Base-by-base conservation (phyloP, 306 rosid species). In the Medicago lupulina region DNA sequence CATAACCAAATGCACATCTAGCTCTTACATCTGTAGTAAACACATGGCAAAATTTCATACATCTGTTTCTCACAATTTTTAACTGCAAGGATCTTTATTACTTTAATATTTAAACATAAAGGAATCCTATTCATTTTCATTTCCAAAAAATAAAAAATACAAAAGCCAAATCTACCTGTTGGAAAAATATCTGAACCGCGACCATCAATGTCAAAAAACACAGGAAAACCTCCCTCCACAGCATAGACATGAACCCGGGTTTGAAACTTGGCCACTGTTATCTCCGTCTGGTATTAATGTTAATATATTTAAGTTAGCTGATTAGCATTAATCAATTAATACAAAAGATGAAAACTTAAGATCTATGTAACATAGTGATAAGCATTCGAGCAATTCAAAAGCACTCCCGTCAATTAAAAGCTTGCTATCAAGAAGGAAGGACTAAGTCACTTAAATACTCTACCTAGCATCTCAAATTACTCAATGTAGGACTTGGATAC, bases 171-270 rank as follows among this genome's bases (percentile, higher is more conserved):
- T 7, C 54, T 34, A 70, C 98, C 98, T 75, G 98, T 87, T 12
- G 98, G 97, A 51, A 75, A 90, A 73, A 94, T 86, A 8, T 94
- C 93, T 0, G 85, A 75, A 81, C 96, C 97, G 14, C 98, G 87
- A 25, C 95, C 97, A 84, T 94, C 96, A 43, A 87, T 31, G 62
- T 95, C 95, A 14, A 94, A 94, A 71, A 92, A 88, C 82, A 88
- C 80, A 28, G 98, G 98, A 73, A 86, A 86, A 39, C 91, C 91
- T 74, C 93, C 92, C 74, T 92, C 98, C 21, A 92, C 82, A 23
- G 89, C 77, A 64, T 90, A 94, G 4, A 90, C 90, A 58, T 75
- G 91, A 14, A 95, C 92, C 15, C 98, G 96, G 34, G 88, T 95
- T 74, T 87, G 98, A 76, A 81, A 82, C 88, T 95, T 95, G 21